A percentile compares a stretch with the other conserved stretches of the same genome.
phyloP scores from a whole-genome alignment of 306 rosid genomes.

The Inga oerstediana region DNA sequence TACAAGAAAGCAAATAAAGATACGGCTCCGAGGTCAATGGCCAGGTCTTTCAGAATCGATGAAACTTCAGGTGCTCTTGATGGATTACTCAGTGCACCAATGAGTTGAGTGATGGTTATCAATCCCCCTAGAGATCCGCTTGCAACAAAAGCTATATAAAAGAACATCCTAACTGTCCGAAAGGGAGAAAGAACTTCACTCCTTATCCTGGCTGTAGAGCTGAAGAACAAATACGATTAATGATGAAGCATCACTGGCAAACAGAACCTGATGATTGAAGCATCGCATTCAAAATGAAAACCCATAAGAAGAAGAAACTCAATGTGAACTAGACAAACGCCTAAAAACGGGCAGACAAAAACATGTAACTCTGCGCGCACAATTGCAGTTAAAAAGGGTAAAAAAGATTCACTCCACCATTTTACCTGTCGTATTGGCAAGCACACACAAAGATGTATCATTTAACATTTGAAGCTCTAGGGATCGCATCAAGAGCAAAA shows the following conservation, averaged over 20 bases:
- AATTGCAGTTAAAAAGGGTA: not conserved
- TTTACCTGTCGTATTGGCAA: not conserved
- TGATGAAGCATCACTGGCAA: constrained; percentile 51
- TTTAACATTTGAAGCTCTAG: not conserved
- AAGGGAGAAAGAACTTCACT: constrained; percentile 85
- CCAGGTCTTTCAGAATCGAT: constrained; percentile 67
- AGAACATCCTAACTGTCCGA: constrained; percentile 90
- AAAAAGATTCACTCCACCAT: not conserved
- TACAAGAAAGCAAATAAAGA: constrained; percentile 77
- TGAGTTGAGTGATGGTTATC: constrained; percentile 71
- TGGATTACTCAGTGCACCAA: constrained; percentile 74
- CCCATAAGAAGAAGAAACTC: constrained; percentile 35
- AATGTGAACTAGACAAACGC: constrained; percentile 26
- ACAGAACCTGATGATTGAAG: constrained; percentile 52
- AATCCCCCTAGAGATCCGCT: constrained; percentile 76
- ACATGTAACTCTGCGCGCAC: constrained; percentile 11
- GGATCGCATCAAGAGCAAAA: not conserved
- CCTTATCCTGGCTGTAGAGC: constrained; percentile 86
- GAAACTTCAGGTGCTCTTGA: constrained; percentile 62
- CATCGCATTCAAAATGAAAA: constrained; percentile 39
- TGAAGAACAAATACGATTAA: constrained; percentile 58
- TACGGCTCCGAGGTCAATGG: constrained; percentile 82
- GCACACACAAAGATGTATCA: not conserved
- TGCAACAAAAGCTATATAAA: constrained; percentile 68
- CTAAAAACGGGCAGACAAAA: constrained; percentile 7